Conservation (phyloP, 2,329 filamentous ascomycete genomes). For the Boeremia lycopersici region DNA sequence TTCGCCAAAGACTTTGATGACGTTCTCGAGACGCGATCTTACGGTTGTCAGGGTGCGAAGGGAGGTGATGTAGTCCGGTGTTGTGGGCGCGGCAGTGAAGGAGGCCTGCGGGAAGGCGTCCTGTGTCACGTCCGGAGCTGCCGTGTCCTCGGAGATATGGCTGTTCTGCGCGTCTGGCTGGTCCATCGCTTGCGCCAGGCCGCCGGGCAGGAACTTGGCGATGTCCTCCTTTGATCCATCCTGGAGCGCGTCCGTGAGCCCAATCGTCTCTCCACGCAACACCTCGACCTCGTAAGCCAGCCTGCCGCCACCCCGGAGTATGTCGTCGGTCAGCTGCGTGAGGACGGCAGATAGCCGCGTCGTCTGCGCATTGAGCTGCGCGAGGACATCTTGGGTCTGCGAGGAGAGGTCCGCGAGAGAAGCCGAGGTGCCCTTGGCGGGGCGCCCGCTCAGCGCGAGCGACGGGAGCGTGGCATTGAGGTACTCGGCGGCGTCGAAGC, state of each 20-base stretch:
- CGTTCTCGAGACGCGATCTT: conserved; percentile 80
- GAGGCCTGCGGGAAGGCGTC: not conserved
- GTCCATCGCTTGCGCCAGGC: conserved; percentile 28
- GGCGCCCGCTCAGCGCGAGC: conserved; percentile 60
- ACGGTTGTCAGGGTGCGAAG: conserved; percentile 84
- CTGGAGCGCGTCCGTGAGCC: conserved; percentile 78
- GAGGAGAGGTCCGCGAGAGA: conserved; percentile 77
- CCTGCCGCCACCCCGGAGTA: conserved; percentile 83
- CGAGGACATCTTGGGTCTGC: conserved; percentile 82
- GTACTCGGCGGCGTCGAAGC: conserved; percentile 84
- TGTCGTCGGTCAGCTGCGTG: conserved; percentile 92
- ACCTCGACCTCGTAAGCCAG: conserved; percentile 95
- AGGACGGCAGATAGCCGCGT: conserved; percentile 79
- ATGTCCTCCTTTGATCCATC: conserved; percentile 76
- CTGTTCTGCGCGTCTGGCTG: not conserved
- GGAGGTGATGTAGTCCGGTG: conserved; percentile 68
- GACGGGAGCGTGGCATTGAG: conserved; percentile 80
- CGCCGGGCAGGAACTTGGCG: conserved; percentile 68
- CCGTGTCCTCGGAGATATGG: not conserved
- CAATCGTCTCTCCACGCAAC: conserved; percentile 81
- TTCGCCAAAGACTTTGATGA: conserved; percentile 90
- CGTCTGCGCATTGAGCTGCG: conserved; percentile 87
- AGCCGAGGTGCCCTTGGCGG: conserved; percentile 52
- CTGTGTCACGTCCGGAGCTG: not conserved
- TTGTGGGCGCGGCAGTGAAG: conserved; percentile 14